phyloP scores from a whole-genome alignment of 2,329 filamentous ascomycete species.

The Aureobasidium zeae region DNA sequence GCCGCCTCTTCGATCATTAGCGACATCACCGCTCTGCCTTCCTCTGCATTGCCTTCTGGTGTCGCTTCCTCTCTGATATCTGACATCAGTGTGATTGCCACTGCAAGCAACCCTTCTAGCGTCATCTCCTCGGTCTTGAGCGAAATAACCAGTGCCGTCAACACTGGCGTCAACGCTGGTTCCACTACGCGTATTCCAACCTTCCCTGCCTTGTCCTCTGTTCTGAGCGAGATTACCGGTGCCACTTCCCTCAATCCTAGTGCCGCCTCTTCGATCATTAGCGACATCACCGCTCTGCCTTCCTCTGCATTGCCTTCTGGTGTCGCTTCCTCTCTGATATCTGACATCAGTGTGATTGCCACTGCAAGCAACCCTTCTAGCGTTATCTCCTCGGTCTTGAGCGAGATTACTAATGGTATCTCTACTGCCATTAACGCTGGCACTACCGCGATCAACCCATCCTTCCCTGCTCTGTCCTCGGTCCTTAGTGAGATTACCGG shows the following conservation, averaged over 20 bases:
- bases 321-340: not conserved
- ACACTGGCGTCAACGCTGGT: not conserved
- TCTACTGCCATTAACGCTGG: not conserved
- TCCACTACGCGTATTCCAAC: not conserved
- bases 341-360: not conserved
- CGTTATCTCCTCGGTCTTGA: not conserved
- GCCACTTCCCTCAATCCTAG: not conserved
- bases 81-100: not conserved
- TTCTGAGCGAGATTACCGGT: not conserved
- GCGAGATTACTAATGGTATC: not conserved
- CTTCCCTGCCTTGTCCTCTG: not conserved
- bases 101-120: not conserved
- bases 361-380: not conserved
- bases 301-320: not conserved
- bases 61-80: not conserved
- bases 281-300: not conserved
- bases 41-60: not conserved
- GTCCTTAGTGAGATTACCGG: not conserved
- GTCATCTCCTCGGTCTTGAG: not conserved
- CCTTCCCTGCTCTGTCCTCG: not conserved
- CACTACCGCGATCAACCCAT: not conserved
- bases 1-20: not conserved
- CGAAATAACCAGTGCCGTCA: not conserved
- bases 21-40: not conserved
- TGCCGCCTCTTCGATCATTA: not conserved